Conservation (phyloP, 768 basidiomycete genomes). For the Trametes cinnabarina region DNA sequence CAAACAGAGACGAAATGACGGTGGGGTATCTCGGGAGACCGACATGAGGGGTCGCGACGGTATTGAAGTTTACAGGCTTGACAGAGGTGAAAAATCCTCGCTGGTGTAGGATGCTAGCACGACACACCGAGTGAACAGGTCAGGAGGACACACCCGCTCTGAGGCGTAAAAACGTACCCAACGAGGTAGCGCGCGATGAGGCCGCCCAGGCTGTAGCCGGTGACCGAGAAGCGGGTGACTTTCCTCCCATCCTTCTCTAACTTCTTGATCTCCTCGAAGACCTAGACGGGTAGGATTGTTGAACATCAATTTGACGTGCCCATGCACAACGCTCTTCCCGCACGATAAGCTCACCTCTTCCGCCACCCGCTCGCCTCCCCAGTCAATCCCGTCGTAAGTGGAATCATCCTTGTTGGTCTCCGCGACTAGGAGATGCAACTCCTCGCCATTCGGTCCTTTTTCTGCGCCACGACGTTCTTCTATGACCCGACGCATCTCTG, state of each 20-base stretch:
- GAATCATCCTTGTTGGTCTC: slow-evolving; percentile 62
- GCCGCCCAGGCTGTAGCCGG: slow-evolving; percentile 82
- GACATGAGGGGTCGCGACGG: slow-evolving; percentile 80
- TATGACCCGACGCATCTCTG: slow-evolving; percentile 54
- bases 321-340: not conserved
- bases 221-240: slow-evolving; percentile 69
- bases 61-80: slow-evolving; percentile 76
- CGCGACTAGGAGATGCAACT: slow-evolving; percentile 61
- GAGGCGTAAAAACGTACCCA: slow-evolving; percentile 42
- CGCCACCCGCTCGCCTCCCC: slow-evolving; percentile 78
- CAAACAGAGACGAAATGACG: slow-evolving; percentile 51
- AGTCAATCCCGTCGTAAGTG: slow-evolving; percentile 84
- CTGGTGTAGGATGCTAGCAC: slow-evolving; percentile 57
- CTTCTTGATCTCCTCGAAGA: slow-evolving; percentile 52
- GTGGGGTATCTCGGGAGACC: slow-evolving; percentile 68
- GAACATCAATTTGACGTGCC: not conserved
- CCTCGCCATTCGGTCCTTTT: slow-evolving; percentile 35
- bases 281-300: slow-evolving; percentile 35
- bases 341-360: slow-evolving; percentile 54
- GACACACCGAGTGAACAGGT: too few relatives aligned
- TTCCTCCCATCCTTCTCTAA: slow-evolving; percentile 51
- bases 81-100: slow-evolving; percentile 70
- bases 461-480: slow-evolving; percentile 39
- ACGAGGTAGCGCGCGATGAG: slow-evolving; percentile 77
- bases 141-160: too few relatives aligned